These are phyloP conservation scores for Metarhizium guizhouense DNA, from an alignment of 2,329 filamentous ascomycete genomes.

Conservation along the genomic window DNA sequence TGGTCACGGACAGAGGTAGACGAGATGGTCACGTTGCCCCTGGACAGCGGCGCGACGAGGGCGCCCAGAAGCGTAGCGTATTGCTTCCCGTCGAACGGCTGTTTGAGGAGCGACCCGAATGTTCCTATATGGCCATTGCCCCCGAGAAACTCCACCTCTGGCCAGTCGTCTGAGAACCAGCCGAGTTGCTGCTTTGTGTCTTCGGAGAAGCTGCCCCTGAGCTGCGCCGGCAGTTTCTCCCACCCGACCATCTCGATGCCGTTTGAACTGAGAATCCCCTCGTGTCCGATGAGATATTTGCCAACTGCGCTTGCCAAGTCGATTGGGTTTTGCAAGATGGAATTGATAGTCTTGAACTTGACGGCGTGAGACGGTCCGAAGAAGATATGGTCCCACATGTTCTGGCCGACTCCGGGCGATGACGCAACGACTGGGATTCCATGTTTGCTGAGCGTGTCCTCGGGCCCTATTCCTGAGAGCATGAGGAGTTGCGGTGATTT, in stretches of 20 bases:
- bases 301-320: background rate
- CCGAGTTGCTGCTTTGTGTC: constrained; percentile 12
- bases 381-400: constrained; percentile 7
- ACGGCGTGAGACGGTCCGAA: constrained; percentile 6
- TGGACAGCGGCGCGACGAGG: no score
- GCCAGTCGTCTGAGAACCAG: constrained; percentile 23
- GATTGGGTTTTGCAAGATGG: background rate
- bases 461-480: constrained; percentile 9
- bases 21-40: no score
- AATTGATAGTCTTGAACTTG: constrained; percentile 3
- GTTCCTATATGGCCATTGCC: background rate
- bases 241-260: constrained; percentile 10
- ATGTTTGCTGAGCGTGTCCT: background rate
- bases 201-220: constrained; percentile 9
- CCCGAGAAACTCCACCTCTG: constrained; percentile 21
- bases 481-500: constrained; percentile 8
- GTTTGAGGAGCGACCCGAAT: background rate
- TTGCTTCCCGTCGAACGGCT: background rate
- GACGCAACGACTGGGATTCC: constrained; percentile 3
- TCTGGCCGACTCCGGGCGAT: constrained; percentile 5
- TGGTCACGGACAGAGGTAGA: no score
- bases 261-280: constrained; percentile 4
- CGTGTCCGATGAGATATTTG: background rate
- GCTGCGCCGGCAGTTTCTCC: constrained; percentile 21
- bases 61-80: no score